phyloP scores from a whole-genome alignment of 768 basidiomycete genomes.

The Auricularia sp. region DNA sequence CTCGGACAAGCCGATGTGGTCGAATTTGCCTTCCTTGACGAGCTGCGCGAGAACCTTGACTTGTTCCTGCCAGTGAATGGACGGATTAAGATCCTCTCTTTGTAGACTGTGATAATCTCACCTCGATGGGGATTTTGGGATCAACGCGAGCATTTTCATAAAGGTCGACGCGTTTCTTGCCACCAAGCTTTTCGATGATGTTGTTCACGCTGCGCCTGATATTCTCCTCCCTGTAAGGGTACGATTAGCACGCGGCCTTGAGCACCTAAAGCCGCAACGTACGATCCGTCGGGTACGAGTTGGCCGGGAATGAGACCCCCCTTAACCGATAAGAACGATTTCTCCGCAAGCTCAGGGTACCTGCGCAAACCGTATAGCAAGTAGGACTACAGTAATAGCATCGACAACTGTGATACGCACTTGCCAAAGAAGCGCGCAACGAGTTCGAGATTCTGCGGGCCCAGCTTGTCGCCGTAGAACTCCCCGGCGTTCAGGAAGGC shows the following conservation, averaged over 20 bases:
- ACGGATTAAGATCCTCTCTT: neutral
- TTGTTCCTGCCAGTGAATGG: neutral
- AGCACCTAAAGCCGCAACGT: too few species aligned
- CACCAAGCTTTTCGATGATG: conserved; percentile 3
- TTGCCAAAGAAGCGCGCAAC: conserved; percentile 40
- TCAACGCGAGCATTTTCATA: conserved; percentile 46
- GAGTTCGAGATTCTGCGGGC: conserved; percentile 35
- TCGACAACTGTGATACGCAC: conserved; percentile 31
- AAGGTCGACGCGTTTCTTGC: conserved; percentile 6
- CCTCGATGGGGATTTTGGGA: conserved; percentile 33
- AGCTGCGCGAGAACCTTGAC: conserved; percentile 32
- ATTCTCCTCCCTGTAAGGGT: neutral
- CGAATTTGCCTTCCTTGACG: conserved; percentile 45
- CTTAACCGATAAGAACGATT: too few species aligned
- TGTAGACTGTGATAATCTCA: conserved; percentile 6
- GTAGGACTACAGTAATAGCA: neutral
- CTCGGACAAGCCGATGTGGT: conserved; percentile 52
- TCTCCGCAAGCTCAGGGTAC: too few species aligned
- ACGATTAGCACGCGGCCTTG: too few species aligned
- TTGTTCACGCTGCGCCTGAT: conserved; percentile 6
- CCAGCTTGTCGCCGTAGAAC: conserved; percentile 41
- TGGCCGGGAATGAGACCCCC: too few species aligned
- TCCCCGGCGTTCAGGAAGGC: conserved; percentile 47
- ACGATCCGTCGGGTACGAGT: too few species aligned
- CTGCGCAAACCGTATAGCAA: neutral